Evolutionary conservation across 768 basidiomycete species (phyloP).

Genomic region (Trichaptum fuscoviolaceum): DNA sequence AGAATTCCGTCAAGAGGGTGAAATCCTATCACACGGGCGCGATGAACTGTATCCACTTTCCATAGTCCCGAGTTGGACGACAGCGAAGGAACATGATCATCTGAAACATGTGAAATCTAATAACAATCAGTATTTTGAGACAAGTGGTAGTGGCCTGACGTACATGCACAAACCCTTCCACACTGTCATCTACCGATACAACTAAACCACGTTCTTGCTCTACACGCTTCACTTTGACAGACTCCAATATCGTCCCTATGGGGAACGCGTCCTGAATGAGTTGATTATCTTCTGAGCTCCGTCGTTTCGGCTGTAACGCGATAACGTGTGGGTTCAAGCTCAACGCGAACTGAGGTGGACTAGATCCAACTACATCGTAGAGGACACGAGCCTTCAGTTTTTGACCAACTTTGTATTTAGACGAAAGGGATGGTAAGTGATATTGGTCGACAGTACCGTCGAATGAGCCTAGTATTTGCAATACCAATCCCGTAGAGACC

Average conservation of each 20-base stretch:
- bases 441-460: slow-evolving; percentile 83
- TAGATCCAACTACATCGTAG: slow-evolving; percentile 63
- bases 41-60: slow-evolving; percentile 74
- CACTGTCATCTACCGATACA: slow-evolving; percentile 54
- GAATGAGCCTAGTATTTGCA: slow-evolving; percentile 90
- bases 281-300: slow-evolving; percentile 17
- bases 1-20: slow-evolving; percentile 83
- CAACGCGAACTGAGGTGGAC: slow-evolving; percentile 82
- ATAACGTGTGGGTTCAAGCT: slow-evolving; percentile 71
- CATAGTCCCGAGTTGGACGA: slow-evolving; percentile 68
- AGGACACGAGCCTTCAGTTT: slow-evolving; percentile 82
- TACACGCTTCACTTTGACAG: slow-evolving; percentile 66
- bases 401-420: slow-evolving; percentile 55
- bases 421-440: slow-evolving; percentile 53
- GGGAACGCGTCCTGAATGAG: slow-evolving; percentile 56
- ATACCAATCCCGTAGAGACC: slow-evolving; percentile 67
- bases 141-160: slow-evolving; percentile 23
- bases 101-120: slow-evolving; percentile 91
- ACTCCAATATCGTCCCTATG: slow-evolving; percentile 66
- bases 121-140: slow-evolving; percentile 1
- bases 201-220: slow-evolving; percentile 81
- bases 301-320: slow-evolving; percentile 38
- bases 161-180: slow-evolving; percentile 87
- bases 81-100: slow-evolving; percentile 83
- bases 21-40: slow-evolving; percentile 83